Evolutionary conservation across 2,329 filamentous ascomycete species (phyloP).

Genomic region (Beauveria medogensis): DNA sequence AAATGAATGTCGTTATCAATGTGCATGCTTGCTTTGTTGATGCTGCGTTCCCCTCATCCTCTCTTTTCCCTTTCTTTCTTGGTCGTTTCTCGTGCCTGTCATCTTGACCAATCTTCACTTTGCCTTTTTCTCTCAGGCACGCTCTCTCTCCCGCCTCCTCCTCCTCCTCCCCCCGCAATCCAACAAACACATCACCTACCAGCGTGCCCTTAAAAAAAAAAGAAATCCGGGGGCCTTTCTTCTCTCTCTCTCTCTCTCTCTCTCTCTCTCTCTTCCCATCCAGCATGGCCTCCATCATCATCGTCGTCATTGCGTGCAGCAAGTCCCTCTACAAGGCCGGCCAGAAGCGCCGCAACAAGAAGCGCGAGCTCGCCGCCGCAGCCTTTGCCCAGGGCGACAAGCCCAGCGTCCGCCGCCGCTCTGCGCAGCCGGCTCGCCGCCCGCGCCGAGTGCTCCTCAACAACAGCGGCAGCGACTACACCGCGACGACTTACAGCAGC

Average conservation of each 20-base stretch:
- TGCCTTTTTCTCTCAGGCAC: background rate
- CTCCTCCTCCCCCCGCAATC: no score
- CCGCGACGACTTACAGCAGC: background rate
- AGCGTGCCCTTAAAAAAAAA: no score
- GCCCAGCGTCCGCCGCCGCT: slow-evolving; percentile 4
- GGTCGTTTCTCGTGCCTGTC: background rate
- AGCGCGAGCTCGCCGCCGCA: slow-evolving; percentile 1
- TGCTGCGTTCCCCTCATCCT: background rate
- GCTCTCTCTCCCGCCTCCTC: no score
- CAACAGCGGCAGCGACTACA: background rate
- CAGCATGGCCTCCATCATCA: slow-evolving; percentile 11
- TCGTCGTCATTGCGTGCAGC: slow-evolving; percentile 8
- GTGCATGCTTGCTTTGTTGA: background rate
- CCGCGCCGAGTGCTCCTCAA: background rate
- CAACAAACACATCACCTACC: no score
- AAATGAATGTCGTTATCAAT: background rate
- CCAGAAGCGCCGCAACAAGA: slow-evolving; percentile 8
- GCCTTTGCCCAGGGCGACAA: background rate
- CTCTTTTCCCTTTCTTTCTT: background rate
- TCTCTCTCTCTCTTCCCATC: background rate
- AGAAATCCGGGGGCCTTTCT: background rate
- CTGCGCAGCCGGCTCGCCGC: background rate
- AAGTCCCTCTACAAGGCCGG: slow-evolving; percentile 9
- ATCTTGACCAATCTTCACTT: background rate
- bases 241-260: no score